Evolutionary conservation across 805 yeast genomes (phyloP).

Genomic region (Yarrowia deformans): DNA sequence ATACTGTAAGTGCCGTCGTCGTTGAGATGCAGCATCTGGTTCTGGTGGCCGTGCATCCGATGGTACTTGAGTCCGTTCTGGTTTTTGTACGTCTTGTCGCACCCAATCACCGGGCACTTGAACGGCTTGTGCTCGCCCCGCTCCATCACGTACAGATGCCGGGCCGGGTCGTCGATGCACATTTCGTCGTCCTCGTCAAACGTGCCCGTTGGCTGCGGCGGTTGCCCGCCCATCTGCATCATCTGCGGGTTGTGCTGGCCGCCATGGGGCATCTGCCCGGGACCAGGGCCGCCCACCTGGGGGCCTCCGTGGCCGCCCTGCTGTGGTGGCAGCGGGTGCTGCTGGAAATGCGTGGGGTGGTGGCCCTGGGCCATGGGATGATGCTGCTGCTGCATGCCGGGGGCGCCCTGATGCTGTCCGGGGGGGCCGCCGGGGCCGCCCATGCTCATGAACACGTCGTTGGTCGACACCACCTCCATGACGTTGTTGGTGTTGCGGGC

Average conservation of each 20-base stretch:
- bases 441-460: slow-evolving; percentile 78
- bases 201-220: slow-evolving; percentile 48
- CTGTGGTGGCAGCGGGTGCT: slow-evolving; percentile 29
- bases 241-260: slow-evolving; percentile 33
- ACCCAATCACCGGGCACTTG: slow-evolving; percentile 97
- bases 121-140: slow-evolving; percentile 92
- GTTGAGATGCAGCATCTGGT: slow-evolving; percentile 87
- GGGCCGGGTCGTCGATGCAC: slow-evolving; percentile 96
- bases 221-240: slow-evolving; percentile 43
- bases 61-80: slow-evolving; percentile 98
- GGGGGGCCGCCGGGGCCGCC: slow-evolving; percentile 39
- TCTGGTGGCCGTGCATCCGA: slow-evolving; percentile 94
- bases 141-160: slow-evolving; percentile 91
- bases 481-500: slow-evolving; percentile 46
- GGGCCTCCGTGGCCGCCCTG: background rate
- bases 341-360: slow-evolving; percentile 37
- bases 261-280: background rate
- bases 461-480: slow-evolving; percentile 89
- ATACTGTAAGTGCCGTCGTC: slow-evolving; percentile 93
- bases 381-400: slow-evolving; percentile 39
- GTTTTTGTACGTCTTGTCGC: slow-evolving; percentile 96
- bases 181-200: slow-evolving; percentile 65
- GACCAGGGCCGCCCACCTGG: too few relatives aligned
- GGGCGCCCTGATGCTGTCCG: slow-evolving; percentile 25
- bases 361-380: slow-evolving; percentile 33